These are phyloP conservation scores for Ceratobasidium sp. DNA, from an alignment of 1,284 basidiomycete species.

Conservation along the genomic window DNA sequence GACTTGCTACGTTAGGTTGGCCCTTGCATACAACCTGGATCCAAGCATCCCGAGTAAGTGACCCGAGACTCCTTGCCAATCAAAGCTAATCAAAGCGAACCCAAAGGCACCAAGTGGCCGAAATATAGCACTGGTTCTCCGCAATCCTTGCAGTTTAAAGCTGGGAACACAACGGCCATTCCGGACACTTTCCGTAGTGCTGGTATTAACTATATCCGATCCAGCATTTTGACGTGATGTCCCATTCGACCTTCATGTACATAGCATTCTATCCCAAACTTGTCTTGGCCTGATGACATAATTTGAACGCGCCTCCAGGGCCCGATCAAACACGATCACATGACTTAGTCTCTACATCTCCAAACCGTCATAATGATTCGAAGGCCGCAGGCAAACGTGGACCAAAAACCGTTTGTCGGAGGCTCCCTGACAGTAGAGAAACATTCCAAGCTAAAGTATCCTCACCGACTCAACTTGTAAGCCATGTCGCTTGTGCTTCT, in stretches of 20 bases:
- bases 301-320: no score
- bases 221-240: conserved; percentile 13
- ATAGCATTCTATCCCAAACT: no score
- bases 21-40: conserved; percentile 29
- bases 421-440: conserved; percentile 44
- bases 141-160: conserved; percentile 4
- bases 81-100: neutral
- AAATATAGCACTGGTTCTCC: neutral
- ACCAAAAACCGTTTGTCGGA: conserved; percentile 5
- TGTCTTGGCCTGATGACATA: no score
- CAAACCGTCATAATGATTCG: conserved; percentile 5
- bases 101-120: conserved; percentile 17
- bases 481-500: conserved; percentile 46
- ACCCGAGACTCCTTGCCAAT: neutral
- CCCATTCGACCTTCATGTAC: no score
- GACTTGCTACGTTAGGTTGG: neutral
- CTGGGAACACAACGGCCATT: conserved; percentile 27
- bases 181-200: conserved; percentile 12
- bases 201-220: conserved; percentile 23
- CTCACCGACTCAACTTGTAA: conserved; percentile 82
- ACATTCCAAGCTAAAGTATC: conserved; percentile 58
- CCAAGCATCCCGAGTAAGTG: conserved; percentile 26
- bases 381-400: neutral
- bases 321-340: conserved; percentile 37
- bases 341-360: neutral